Conservation (phyloP, 495 filamentous ascomycete genomes). For the Clavariopsis aquatica region DNA sequence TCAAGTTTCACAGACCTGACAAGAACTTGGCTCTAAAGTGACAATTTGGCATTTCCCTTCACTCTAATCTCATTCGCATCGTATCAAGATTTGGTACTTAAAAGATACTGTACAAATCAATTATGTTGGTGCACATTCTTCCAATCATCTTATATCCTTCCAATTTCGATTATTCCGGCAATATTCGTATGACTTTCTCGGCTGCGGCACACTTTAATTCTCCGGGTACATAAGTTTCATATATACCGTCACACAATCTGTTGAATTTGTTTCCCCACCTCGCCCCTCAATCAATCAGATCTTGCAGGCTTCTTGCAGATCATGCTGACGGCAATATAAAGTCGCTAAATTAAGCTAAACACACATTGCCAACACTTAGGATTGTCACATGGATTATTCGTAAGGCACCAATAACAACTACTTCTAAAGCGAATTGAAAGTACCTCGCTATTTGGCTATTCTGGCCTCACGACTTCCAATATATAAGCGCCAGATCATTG, state of each 20-base stretch:
- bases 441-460: constrained; percentile 9
- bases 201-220: constrained; percentile 2
- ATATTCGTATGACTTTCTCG: constrained; percentile 12
- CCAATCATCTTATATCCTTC: not conserved
- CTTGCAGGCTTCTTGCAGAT: constrained; percentile 13
- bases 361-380: constrained; percentile 7
- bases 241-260: constrained; percentile 18
- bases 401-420: not conserved
- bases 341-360: constrained; percentile 19
- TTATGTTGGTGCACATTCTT: not conserved
- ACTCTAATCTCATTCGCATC: too few species aligned
- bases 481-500: constrained; percentile 2
- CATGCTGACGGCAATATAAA: constrained; percentile 13
- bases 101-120: too few species aligned
- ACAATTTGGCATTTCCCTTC: too few species aligned
- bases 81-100: too few species aligned
- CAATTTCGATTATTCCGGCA: constrained; percentile 4
- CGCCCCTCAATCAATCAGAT: constrained; percentile 3
- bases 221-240: constrained; percentile 21
- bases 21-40: too few species aligned
- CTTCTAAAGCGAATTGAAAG: not conserved
- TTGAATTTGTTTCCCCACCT: not conserved
- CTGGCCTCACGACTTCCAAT: not conserved
- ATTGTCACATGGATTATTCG: constrained; percentile 3
- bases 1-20: too few species aligned